These are phyloP conservation scores for Tylopilus sp. DNA, from an alignment of 768 basidiomycete genomes.

Conservation along the genomic window DNA sequence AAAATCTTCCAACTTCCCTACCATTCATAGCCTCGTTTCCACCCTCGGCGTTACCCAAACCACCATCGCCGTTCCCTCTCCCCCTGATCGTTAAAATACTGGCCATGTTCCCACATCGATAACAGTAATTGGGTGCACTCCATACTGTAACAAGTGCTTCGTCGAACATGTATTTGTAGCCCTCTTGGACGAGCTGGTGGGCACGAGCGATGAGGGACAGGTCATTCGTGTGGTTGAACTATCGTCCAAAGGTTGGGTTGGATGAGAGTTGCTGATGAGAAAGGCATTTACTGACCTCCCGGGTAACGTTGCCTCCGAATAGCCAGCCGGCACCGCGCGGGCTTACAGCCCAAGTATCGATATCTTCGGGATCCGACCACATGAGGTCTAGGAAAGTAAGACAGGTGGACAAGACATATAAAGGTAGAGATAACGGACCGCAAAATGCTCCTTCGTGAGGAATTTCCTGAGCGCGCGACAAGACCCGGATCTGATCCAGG, in stretches of 20 bases:
- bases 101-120: constrained; percentile 86
- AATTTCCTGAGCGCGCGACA: constrained; percentile 95
- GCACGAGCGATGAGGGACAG: constrained; percentile 89
- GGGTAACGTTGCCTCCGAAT: constrained; percentile 83
- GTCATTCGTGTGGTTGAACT: constrained; percentile 93
- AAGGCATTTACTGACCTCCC: constrained; percentile 51
- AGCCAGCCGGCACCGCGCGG: constrained; percentile 96
- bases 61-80: constrained; percentile 41
- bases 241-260: constrained; percentile 2
- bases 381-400: constrained; percentile 65
- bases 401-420: neutral
- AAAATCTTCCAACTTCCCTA: constrained; percentile 43
- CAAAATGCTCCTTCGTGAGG: constrained; percentile 99
- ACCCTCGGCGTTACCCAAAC: constrained; percentile 7
- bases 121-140: constrained; percentile 89
- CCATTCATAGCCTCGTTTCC: constrained; percentile 1
- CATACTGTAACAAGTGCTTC: constrained; percentile 89
- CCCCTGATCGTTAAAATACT: constrained; percentile 81
- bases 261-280: neutral
- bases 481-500: constrained; percentile 88
- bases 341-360: constrained; percentile 95
- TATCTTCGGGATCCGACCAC: constrained; percentile 98
- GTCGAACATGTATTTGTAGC: constrained; percentile 97
- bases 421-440: constrained; percentile 42
- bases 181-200: constrained; percentile 95